Conservation (phyloP, 768 basidiomycete genomes). For the Phaeotremella fagi region DNA sequence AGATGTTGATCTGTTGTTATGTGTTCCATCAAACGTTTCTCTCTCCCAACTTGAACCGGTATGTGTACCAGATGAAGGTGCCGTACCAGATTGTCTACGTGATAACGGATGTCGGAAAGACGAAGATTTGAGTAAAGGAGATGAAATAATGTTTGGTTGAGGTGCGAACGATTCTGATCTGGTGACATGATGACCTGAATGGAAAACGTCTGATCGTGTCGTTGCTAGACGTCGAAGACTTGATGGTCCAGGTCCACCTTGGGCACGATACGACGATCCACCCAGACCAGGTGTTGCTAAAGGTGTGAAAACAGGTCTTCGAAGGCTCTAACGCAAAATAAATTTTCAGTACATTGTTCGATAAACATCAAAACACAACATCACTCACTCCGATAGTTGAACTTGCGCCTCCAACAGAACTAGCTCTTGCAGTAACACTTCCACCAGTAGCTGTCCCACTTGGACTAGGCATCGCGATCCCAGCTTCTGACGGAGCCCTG, state of each 20-base stretch:
- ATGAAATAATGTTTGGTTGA: slow-evolving; percentile 5
- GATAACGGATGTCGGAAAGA: slow-evolving; percentile 4
- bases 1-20: slow-evolving; percentile 12
- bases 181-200: slow-evolving; percentile 5
- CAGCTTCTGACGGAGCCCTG: slow-evolving; percentile 52
- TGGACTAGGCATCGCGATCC: slow-evolving; percentile 39
- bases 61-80: slow-evolving; percentile 8
- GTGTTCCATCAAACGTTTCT: slow-evolving; percentile 8
- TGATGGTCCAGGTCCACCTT: slow-evolving; percentile 26
- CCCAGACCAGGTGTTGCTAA: slow-evolving; percentile 5
- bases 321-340: slow-evolving; percentile 14
- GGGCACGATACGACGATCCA: slow-evolving; percentile 2
- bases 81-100: slow-evolving; percentile 8
- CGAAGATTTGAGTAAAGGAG: slow-evolving; percentile 1
- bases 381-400: slow-evolving; percentile 43
- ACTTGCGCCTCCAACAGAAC: slow-evolving; percentile 38
- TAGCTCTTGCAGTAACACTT: slow-evolving; percentile 44
- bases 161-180: slow-evolving; percentile 15
- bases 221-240: slow-evolving; percentile 34
- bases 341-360: background rate
- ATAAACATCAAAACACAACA: background rate
- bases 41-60: slow-evolving; percentile 20
- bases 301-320: slow-evolving; percentile 7
- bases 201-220: slow-evolving; percentile 38
- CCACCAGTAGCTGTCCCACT: slow-evolving; percentile 34